Evolutionary conservation across 139 green algal species (phyloP).

Genomic region (Chlorella sp.): DNA sequence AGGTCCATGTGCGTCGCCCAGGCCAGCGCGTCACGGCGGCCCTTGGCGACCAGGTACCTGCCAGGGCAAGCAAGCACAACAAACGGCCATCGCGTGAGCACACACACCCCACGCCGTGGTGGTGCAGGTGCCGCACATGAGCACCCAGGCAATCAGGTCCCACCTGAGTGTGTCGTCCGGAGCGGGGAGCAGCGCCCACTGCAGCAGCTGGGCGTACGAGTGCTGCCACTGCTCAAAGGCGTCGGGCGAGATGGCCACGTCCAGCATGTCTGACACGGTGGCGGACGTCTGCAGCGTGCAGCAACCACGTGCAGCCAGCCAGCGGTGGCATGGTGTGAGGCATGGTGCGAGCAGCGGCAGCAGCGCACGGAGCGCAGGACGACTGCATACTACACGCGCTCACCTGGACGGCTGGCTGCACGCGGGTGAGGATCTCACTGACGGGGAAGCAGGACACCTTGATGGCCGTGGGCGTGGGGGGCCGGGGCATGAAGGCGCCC

Average conservation of each 20-base stretch:
- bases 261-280: conserved; percentile 21
- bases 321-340: no score
- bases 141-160: background rate
- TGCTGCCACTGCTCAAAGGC: conserved; percentile 32
- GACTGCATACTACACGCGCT: no score
- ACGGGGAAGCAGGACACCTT: conserved; percentile 69
- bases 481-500: conserved; percentile 15
- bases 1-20: conserved; percentile 22
- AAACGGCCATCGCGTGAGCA: no score
- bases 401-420: conserved; percentile 15
- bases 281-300: conserved; percentile 12
- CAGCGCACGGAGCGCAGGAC: no score
- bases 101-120: no score
- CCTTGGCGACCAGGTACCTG: conserved; percentile 24
- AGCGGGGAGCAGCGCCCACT: conserved; percentile 24
- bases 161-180: conserved; percentile 17
- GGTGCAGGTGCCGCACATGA: no score
- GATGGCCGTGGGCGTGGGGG: conserved; percentile 1
- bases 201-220: conserved; percentile 18
- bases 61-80: no score
- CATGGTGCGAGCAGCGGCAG: no score
- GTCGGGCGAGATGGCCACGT: conserved; percentile 38
- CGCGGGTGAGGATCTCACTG: conserved; percentile 28
- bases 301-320: background rate
- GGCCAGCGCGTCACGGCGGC: conserved; percentile 14